Percentiles rank a stretch among this genome's conserved stretches.
Conservation (phyloP, 2,329 filamentous ascomycete genomes). For the Xylariaceae sp. region DNA sequence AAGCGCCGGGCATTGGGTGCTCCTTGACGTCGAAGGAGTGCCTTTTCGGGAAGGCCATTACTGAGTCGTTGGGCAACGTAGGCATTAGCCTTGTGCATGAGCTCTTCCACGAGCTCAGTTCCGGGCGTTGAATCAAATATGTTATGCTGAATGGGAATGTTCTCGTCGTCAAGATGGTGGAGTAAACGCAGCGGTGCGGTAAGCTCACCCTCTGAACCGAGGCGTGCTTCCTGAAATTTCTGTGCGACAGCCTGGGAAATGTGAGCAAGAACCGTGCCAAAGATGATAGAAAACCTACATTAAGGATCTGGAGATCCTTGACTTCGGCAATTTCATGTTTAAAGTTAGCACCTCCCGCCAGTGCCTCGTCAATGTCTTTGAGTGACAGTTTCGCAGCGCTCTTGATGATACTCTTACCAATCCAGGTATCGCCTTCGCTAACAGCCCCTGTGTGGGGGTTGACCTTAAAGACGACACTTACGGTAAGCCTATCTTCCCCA, state of each 20-base stretch:
- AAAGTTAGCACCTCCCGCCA: conserved; percentile 67
- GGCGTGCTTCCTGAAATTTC: conserved; percentile 88
- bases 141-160: conserved; percentile 94
- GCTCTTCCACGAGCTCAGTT: conserved; percentile 92
- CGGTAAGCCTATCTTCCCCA: conserved; percentile 85
- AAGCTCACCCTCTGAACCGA: conserved; percentile 77
- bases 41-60: conserved; percentile 84
- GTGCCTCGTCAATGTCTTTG: conserved; percentile 81
- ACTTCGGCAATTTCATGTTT: conserved; percentile 69
- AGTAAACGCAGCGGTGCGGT: conserved; percentile 87
- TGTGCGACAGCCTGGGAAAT: conserved; percentile 70
- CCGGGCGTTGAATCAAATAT: conserved; percentile 90
- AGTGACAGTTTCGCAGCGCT: conserved; percentile 86
- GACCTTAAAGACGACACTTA: conserved; percentile 92
- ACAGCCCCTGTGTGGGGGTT: conserved; percentile 80
- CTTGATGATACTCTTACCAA: conserved; percentile 92
- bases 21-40: conserved; percentile 84
- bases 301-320: conserved; percentile 81
- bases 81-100: conserved; percentile 90
- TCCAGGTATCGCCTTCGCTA: conserved; percentile 86
- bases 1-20: conserved; percentile 87
- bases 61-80: conserved; percentile 86
- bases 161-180: conserved; percentile 96
- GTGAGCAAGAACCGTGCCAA: conserved; percentile 31
- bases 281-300: conserved; percentile 55